These are phyloP conservation scores for Symmetrospora coprosmae DNA, from an alignment of 768 basidiomycete species.

Conservation along the genomic window DNA sequence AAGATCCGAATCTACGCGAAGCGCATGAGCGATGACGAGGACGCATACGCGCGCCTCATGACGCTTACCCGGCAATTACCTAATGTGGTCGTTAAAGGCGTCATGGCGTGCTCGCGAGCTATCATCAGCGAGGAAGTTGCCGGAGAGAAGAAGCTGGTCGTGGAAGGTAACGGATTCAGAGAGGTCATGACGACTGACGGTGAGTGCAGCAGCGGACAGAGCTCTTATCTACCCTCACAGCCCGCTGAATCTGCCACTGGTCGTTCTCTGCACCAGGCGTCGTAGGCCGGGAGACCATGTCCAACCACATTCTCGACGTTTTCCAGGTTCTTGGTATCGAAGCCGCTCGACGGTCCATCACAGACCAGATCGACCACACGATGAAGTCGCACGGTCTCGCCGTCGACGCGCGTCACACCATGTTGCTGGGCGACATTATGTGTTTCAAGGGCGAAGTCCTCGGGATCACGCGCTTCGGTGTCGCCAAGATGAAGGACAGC, in stretches of 20 bases:
- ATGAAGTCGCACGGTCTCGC: slow-evolving; percentile 97
- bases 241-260: neutral
- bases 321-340: slow-evolving; percentile 94
- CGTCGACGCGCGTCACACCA: slow-evolving; percentile 95
- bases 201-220: slow-evolving; percentile 35
- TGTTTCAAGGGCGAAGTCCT: slow-evolving; percentile 96
- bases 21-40: slow-evolving; percentile 30
- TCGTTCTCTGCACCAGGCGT: slow-evolving; percentile 48
- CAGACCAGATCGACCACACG: slow-evolving; percentile 91
- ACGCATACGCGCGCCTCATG: slow-evolving; percentile 45
- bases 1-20: slow-evolving; percentile 40
- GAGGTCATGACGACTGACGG: slow-evolving; percentile 96
- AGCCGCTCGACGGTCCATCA: slow-evolving; percentile 81
- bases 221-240: neutral
- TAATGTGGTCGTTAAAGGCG: slow-evolving; percentile 85
- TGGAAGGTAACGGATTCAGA: slow-evolving; percentile 91
- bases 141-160: slow-evolving; percentile 45
- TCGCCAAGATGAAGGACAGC: slow-evolving; percentile 98
- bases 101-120: slow-evolving; percentile 72
- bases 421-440: slow-evolving; percentile 98
- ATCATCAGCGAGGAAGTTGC: slow-evolving; percentile 73
- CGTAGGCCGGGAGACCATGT: slow-evolving; percentile 75
- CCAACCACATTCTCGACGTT: slow-evolving; percentile 95
- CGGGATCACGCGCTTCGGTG: slow-evolving; percentile 96
- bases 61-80: slow-evolving; percentile 71